Evolutionary conservation across 495 filamentous ascomycete species (phyloP).

Genomic region (Lasiosphaeria hispida): DNA sequence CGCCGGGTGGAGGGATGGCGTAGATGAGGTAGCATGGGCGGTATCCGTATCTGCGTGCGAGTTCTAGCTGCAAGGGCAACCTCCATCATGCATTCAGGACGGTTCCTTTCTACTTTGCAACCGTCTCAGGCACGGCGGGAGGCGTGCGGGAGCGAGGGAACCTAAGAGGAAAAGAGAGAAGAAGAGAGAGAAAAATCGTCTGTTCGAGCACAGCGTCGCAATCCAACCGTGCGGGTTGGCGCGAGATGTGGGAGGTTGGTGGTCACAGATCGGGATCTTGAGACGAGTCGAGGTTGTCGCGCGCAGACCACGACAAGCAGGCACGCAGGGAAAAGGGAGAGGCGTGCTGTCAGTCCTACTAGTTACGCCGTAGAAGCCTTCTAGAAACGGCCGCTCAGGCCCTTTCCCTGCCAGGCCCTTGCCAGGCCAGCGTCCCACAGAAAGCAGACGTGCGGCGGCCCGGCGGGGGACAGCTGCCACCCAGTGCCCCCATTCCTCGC

Average conservation of each 20-base stretch:
- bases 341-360: too few relatives aligned
- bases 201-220: slow-evolving; percentile 11
- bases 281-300: slow-evolving; percentile 7
- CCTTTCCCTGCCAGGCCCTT: background rate
- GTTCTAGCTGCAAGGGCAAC: slow-evolving; percentile 12
- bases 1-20: slow-evolving; percentile 8
- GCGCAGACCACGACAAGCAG: slow-evolving; percentile 4
- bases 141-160: background rate
- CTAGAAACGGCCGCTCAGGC: slow-evolving; percentile 26
- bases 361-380: too few relatives aligned
- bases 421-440: background rate
- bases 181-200: background rate
- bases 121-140: background rate
- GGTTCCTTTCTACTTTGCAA: background rate
- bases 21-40: slow-evolving; percentile 2
- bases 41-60: background rate
- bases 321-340: background rate
- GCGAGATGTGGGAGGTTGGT: background rate
- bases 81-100: slow-evolving; percentile 7
- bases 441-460: background rate
- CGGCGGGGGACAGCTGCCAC: too few relatives aligned
- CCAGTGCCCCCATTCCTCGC: background rate
- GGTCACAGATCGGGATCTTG: slow-evolving; percentile 17
- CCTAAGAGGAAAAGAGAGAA: background rate
- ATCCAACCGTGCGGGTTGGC: background rate